These are phyloP conservation scores for Ambrosia hybrid DNA, from an alignment of 140 eudicot genomes.

Conservation along the genomic window DNA sequence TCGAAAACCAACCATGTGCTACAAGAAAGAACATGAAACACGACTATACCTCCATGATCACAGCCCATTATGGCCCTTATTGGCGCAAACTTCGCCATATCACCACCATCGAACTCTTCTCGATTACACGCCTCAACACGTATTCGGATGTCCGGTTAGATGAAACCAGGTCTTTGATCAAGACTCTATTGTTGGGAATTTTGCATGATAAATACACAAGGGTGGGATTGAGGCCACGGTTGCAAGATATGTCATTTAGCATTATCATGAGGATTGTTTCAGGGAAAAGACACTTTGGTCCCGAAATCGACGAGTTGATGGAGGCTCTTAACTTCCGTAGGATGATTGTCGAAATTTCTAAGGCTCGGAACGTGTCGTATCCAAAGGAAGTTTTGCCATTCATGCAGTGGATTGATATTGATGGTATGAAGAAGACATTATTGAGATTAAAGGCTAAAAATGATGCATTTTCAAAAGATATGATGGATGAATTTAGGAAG, in stretches of 20 bases:
- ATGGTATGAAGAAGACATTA: constrained; percentile 42
- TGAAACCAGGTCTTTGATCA: constrained; percentile 29
- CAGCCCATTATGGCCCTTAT: constrained; percentile 36
- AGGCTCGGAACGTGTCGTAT: constrained; percentile 6
- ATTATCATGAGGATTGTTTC: constrained; percentile 39
- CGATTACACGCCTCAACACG: constrained; percentile 34
- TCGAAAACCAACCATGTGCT: constrained; percentile 25
- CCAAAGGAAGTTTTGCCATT: constrained; percentile 37
- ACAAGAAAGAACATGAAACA: constrained; percentile 11
- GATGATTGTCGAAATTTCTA: constrained; percentile 35
- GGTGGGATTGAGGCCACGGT: constrained; percentile 34
- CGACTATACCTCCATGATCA: constrained; percentile 26
- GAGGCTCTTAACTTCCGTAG: constrained; percentile 35
- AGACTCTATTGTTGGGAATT: constrained; percentile 26
- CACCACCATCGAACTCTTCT: constrained; percentile 39
- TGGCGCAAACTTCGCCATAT: constrained; percentile 49
- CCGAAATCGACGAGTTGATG: constrained; percentile 31
- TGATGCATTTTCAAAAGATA: constrained; percentile 38
- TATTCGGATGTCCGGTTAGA: constrained; percentile 23
- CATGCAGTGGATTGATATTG: constrained; percentile 38
- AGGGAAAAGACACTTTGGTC: constrained; percentile 39
- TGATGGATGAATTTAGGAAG: constrained; percentile 32
- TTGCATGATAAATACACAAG: constrained; percentile 8
- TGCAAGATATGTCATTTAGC: constrained; percentile 38
- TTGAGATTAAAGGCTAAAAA: constrained; percentile 29